Evolutionary conservation across 495 filamentous ascomycete genomes (phyloP).

Genomic region (Xylaria nigripes): DNA sequence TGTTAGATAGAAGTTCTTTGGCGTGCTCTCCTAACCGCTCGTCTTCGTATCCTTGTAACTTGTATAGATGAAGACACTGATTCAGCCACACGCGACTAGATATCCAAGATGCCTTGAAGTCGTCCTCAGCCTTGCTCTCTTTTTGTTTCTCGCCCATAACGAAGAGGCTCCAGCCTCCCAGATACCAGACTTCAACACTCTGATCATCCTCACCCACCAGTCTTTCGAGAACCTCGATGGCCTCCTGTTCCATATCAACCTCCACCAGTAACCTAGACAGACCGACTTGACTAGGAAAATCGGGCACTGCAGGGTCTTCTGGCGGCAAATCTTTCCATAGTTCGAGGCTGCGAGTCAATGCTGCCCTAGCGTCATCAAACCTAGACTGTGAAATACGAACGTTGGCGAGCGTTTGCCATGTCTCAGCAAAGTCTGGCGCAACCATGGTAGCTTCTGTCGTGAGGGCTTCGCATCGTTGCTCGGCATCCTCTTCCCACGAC

Average conservation of each 20-base stretch:
- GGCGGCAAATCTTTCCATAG: constrained; percentile 70
- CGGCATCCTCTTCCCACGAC: constrained; percentile 82
- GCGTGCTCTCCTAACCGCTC: constrained; percentile 60
- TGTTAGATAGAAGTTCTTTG: constrained; percentile 47
- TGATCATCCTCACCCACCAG: constrained; percentile 81
- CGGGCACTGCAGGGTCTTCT: constrained; percentile 58
- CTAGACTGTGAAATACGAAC: constrained; percentile 82
- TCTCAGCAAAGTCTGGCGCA: constrained; percentile 65
- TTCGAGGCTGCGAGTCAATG: constrained; percentile 64
- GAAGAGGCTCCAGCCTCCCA: constrained; percentile 87
- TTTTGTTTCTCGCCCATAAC: constrained; percentile 63
- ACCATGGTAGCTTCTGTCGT: constrained; percentile 79
- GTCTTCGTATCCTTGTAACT: constrained; percentile 61
- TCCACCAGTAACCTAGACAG: constrained; percentile 83
- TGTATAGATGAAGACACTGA: constrained; percentile 52
- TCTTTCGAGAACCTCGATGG: constrained; percentile 74
- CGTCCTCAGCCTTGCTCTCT: constrained; percentile 30
- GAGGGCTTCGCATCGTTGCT: constrained; percentile 70
- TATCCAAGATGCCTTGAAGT: constrained; percentile 42
- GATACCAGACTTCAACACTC: constrained; percentile 93
- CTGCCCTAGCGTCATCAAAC: constrained; percentile 66
- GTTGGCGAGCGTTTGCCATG: constrained; percentile 87
- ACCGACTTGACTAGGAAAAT: constrained; percentile 75
- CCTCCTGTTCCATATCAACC: constrained; percentile 73
- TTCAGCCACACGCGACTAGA: constrained; percentile 54